A percentile compares a stretch with the other conserved stretches of the same genome.
phyloP scores from a whole-genome alignment of 2,329 filamentous ascomycete species.

The Taxawa tesnikishii region DNA sequence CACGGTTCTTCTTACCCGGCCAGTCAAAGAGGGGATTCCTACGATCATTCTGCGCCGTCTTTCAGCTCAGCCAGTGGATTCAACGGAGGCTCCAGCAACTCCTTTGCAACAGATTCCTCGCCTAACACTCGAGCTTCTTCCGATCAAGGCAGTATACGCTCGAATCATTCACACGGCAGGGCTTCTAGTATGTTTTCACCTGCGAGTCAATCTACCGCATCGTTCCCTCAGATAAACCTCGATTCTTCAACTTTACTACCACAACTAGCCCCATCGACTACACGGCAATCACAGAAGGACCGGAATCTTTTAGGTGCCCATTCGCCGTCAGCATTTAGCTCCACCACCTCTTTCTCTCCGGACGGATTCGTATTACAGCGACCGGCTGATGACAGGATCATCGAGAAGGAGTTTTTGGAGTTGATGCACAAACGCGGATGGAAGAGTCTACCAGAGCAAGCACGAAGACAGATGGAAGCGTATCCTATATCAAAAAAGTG shows the following conservation, averaged over 20 bases:
- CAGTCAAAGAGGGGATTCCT: slow-evolving; percentile 56
- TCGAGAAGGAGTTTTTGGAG: slow-evolving; percentile 83
- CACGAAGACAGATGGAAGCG: slow-evolving; percentile 86
- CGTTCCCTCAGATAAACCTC: slow-evolving; percentile 31
- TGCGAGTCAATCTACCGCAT: slow-evolving; percentile 46
- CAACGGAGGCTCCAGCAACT: background rate
- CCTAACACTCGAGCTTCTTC: slow-evolving; percentile 44
- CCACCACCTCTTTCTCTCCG: slow-evolving; percentile 36
- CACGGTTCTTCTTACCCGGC: slow-evolving; percentile 38
- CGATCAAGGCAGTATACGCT: slow-evolving; percentile 55
- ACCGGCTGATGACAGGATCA: slow-evolving; percentile 67
- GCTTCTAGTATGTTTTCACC: slow-evolving; percentile 41
- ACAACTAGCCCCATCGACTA: slow-evolving; percentile 22
- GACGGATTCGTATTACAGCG: slow-evolving; percentile 53
- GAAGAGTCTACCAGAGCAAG: slow-evolving; percentile 93
- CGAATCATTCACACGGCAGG: slow-evolving; percentile 47
- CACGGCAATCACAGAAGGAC: slow-evolving; percentile 26
- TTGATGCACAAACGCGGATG: slow-evolving; percentile 97
- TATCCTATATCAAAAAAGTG: slow-evolving; percentile 94
- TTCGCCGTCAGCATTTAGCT: slow-evolving; percentile 33
- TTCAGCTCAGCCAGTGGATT: slow-evolving; percentile 4
- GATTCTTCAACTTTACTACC: slow-evolving; percentile 26
- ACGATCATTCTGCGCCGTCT: slow-evolving; percentile 8
- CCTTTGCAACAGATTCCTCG: slow-evolving; percentile 28
- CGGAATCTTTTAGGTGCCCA: slow-evolving; percentile 27